phyloP scores from a whole-genome alignment of 2,329 filamentous ascomycete species.

The Phialemonium atrogriseum region DNA sequence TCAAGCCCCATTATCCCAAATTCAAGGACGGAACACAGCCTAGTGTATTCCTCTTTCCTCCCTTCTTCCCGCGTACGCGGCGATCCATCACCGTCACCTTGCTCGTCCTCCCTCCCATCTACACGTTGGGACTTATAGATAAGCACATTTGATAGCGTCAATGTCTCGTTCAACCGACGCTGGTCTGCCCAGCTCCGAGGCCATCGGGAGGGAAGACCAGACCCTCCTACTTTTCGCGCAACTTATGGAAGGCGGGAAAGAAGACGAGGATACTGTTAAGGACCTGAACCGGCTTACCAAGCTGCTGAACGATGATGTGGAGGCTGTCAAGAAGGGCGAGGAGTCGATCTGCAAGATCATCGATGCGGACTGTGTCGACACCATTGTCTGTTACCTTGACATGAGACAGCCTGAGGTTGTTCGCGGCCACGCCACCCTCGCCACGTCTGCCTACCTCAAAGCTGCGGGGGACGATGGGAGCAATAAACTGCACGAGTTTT shows the following conservation, averaged over 20 bases:
- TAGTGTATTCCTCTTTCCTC: no score
- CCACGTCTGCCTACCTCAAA: conserved; percentile 76
- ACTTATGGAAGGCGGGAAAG: conserved; percentile 83
- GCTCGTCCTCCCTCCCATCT: no score
- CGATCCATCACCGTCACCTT: no score
- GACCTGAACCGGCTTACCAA: conserved; percentile 52
- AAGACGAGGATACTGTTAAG: conserved; percentile 62
- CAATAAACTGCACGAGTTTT: conserved; percentile 63
- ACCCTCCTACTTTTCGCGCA: conserved; percentile 75
- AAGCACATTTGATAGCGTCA: no score
- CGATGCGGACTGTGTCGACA: conserved; percentile 71
- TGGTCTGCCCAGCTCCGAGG: conserved; percentile 3
- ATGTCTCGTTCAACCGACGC: conserved; percentile 1
- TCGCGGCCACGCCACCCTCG: conserved; percentile 72
- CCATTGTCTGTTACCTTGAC: conserved; percentile 78
- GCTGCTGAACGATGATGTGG: conserved; percentile 47
- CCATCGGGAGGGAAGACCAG: conserved; percentile 45
- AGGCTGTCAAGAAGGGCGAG: conserved; percentile 32
- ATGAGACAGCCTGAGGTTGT: conserved; percentile 67
- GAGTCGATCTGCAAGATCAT: conserved; percentile 52
- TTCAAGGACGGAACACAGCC: no score
- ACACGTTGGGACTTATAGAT: no score
- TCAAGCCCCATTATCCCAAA: no score
- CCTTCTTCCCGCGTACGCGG: no score
- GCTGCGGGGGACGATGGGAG: conserved; percentile 64